These are phyloP conservation scores for Fusarium setosum DNA, from an alignment of 2,329 filamentous ascomycete species.

Conservation along the genomic window DNA sequence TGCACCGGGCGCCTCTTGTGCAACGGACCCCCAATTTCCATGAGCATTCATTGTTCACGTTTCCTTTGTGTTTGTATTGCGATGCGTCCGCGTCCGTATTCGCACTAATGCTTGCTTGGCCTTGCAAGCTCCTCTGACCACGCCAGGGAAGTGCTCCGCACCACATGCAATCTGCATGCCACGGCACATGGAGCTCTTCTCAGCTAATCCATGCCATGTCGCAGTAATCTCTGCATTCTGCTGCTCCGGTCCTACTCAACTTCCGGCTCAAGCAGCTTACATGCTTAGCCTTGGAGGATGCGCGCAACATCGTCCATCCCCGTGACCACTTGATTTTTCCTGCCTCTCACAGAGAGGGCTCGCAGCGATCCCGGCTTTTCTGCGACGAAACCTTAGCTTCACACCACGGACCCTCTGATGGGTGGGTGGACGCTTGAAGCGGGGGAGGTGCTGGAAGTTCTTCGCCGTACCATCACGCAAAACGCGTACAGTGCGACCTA, in stretches of 20 bases:
- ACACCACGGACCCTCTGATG: slow-evolving; percentile 11
- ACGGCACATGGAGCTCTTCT: slow-evolving; percentile 9
- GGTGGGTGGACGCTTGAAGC: slow-evolving; percentile 19
- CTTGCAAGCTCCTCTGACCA: slow-evolving; percentile 9
- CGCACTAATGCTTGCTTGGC: slow-evolving; percentile 28
- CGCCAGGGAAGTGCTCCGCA: slow-evolving; percentile 12
- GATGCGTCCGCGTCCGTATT: slow-evolving; percentile 30
- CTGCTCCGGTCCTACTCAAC: slow-evolving; percentile 1
- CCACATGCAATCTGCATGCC: slow-evolving; percentile 25
- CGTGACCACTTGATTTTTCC: background rate
- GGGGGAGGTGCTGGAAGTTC: slow-evolving; percentile 22
- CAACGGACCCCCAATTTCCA: slow-evolving; percentile 3
- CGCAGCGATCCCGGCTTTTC: background rate
- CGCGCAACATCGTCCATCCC: background rate
- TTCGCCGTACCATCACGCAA: background rate
- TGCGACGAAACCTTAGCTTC: slow-evolving; percentile 27
- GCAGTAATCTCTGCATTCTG: slow-evolving; percentile 6
- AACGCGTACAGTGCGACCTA: slow-evolving; percentile 32
- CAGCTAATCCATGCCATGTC: background rate
- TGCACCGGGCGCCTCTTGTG: background rate
- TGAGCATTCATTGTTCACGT: slow-evolving; percentile 4
- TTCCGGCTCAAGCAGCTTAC: background rate
- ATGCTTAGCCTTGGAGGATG: background rate
- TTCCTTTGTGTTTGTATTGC: slow-evolving; percentile 19
- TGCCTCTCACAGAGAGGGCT: background rate